These are phyloP conservation scores for Hyaloscypha hepaticicola DNA, from an alignment of 495 filamentous ascomycete species.

Conservation along the genomic window DNA sequence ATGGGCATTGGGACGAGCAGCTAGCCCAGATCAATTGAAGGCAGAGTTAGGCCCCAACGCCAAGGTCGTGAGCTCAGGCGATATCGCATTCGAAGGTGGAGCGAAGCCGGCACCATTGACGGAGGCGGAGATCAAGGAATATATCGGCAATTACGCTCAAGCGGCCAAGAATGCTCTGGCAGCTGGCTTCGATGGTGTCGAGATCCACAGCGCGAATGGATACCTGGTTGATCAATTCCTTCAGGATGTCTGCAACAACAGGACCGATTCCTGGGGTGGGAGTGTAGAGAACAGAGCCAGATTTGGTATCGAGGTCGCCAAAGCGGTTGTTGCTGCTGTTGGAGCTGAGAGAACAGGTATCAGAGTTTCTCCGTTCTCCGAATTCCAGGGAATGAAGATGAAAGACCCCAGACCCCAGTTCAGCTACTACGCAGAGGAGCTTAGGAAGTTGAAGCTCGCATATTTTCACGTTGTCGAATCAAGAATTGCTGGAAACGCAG, in stretches of 20 bases:
- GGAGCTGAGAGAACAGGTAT: conserved; percentile 63
- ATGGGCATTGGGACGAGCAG: conserved; percentile 65
- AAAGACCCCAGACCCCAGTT: conserved; percentile 62
- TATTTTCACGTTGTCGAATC: conserved; percentile 66
- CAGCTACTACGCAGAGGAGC: conserved; percentile 50
- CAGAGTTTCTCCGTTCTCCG: conserved; percentile 61
- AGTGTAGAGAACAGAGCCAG: conserved; percentile 67
- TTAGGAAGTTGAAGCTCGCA: conserved; percentile 57
- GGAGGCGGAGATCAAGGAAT: conserved; percentile 54
- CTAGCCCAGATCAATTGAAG: conserved; percentile 41
- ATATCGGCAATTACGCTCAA: conserved; percentile 55
- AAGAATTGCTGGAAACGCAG: conserved; percentile 38
- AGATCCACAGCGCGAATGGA: conserved; percentile 73
- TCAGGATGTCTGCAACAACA: conserved; percentile 60
- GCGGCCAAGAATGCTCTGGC: conserved; percentile 63
- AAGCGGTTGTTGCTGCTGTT: conserved; percentile 61
- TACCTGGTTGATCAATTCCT: conserved; percentile 76
- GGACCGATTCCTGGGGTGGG: conserved; percentile 69
- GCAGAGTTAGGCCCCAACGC: conserved; percentile 36
- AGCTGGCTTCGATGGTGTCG: conserved; percentile 77
- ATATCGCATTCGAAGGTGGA: conserved; percentile 39
- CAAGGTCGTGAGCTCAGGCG: conserved; percentile 48
- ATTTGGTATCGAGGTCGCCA: conserved; percentile 62
- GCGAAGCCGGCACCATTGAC: conserved; percentile 50
- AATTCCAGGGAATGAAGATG: conserved; percentile 71